phyloP scores from a whole-genome alignment of 331 rosid genomes.

The Malus hybrid region DNA sequence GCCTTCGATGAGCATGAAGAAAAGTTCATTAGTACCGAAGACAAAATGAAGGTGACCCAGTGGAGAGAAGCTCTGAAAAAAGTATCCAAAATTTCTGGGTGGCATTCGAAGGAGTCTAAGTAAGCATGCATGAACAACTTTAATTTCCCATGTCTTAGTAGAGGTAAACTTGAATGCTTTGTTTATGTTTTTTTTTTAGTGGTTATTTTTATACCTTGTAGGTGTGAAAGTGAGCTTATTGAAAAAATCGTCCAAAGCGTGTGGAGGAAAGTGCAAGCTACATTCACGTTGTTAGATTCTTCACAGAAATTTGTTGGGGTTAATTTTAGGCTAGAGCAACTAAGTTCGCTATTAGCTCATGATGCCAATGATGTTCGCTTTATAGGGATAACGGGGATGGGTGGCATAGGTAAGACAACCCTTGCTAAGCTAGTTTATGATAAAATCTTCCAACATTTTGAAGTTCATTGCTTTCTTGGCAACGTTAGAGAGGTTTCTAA shows the following conservation, averaged over 20 bases:
- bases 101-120: no score
- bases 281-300: not conserved
- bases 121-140: no score
- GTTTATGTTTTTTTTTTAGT: no score
- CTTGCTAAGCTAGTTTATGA: not conserved
- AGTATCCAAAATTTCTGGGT: no score
- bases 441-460: not conserved
- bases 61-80: no score
- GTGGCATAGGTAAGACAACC: not conserved
- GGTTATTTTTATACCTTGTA: no score
- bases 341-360: no score
- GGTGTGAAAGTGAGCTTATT: not conserved
- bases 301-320: not conserved
- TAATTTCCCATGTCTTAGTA: no score
- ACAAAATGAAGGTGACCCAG: no score
- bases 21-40: no score
- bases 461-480: not conserved
- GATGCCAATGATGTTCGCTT: not conserved
- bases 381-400: not conserved
- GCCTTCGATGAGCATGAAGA: no score
- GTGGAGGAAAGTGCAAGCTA: not conserved
- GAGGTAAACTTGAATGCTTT: no score
- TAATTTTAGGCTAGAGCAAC: not conserved
- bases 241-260: not conserved
- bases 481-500: not conserved